phyloP scores from a whole-genome alignment of 495 filamentous ascomycete species.

The Penicillium angulare region DNA sequence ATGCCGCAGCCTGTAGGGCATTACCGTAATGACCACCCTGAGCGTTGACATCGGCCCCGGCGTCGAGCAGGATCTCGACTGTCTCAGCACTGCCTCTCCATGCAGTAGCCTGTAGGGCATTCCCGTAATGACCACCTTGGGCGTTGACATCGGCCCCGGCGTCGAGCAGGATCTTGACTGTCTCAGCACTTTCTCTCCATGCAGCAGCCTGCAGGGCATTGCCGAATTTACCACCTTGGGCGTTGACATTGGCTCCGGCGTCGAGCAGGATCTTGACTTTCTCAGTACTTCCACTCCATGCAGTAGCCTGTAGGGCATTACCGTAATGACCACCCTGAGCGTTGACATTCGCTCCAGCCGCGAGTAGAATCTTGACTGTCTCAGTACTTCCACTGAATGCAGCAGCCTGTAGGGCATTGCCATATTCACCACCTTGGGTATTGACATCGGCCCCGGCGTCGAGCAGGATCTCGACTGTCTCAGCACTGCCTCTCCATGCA shows the following conservation, averaged over 20 bases:
- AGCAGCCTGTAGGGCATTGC: conserved; percentile 6
- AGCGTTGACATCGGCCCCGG: neutral
- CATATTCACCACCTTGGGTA: neutral
- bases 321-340: conserved; percentile 1
- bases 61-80: conserved; percentile 4
- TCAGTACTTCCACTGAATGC: neutral
- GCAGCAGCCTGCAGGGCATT: conserved; percentile 5
- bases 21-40: conserved; percentile 1
- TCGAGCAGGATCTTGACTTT: neutral
- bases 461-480: neutral
- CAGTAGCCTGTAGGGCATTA: conserved; percentile 1
- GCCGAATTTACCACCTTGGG: conserved; percentile 1
- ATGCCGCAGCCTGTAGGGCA: neutral
- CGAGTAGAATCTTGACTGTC: conserved; percentile 2
- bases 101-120: conserved; percentile 6
- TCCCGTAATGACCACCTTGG: conserved; percentile 1
- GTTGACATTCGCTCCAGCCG: neutral
- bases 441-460: neutral
- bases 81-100: neutral
- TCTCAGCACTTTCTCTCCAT: neutral
- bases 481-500: neutral
- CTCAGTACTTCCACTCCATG: neutral
- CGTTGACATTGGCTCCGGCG: neutral
- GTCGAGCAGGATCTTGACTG: neutral
- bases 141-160: neutral